These are phyloP conservation scores for Pseudocercospora vitis DNA, from an alignment of 2,329 filamentous ascomycete species.

Conservation along the genomic window DNA sequence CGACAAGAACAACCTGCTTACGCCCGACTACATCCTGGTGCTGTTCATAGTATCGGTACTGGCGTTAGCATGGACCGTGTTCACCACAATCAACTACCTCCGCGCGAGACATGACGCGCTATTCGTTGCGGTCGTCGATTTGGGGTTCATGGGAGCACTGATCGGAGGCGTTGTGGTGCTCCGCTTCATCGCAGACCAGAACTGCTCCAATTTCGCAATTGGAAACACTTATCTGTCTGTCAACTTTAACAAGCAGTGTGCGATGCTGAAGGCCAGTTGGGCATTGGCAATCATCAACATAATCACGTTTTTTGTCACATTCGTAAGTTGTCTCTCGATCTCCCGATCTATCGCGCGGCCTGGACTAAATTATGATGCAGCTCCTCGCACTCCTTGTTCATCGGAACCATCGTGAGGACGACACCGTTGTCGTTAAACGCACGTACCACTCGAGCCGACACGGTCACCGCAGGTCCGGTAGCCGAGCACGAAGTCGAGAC, in stretches of 20 bases:
- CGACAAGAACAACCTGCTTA: conserved; percentile 57
- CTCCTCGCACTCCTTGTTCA: conserved; percentile 63
- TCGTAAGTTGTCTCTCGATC: conserved; percentile 48
- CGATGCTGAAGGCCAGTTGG: conserved; percentile 88
- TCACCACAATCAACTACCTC: conserved; percentile 60
- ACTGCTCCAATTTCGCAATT: conserved; percentile 64
- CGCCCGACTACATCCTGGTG: conserved; percentile 60
- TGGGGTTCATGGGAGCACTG: conserved; percentile 63
- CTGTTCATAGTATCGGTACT: conserved; percentile 66
- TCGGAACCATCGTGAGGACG: conserved; percentile 47
- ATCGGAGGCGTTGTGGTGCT: conserved; percentile 61
- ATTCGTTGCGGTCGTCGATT: conserved; percentile 63
- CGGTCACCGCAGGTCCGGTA: conserved; percentile 41
- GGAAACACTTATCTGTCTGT: conserved; percentile 35
- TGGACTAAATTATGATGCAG: conserved; percentile 29
- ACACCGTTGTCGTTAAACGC: conserved; percentile 55
- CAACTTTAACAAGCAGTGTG: conserved; percentile 71
- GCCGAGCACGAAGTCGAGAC: conserved; percentile 34
- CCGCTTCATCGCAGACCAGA: conserved; percentile 57
- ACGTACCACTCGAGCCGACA: conserved; percentile 50
- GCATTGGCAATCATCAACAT: conserved; percentile 87
- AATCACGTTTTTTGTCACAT: conserved; percentile 76
- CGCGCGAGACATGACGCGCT: conserved; percentile 59
- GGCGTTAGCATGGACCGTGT: conserved; percentile 60
- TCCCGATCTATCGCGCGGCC: not conserved